Conservation (phyloP, 2,329 filamentous ascomycete genomes). For the Aspergillus sp. region DNA sequence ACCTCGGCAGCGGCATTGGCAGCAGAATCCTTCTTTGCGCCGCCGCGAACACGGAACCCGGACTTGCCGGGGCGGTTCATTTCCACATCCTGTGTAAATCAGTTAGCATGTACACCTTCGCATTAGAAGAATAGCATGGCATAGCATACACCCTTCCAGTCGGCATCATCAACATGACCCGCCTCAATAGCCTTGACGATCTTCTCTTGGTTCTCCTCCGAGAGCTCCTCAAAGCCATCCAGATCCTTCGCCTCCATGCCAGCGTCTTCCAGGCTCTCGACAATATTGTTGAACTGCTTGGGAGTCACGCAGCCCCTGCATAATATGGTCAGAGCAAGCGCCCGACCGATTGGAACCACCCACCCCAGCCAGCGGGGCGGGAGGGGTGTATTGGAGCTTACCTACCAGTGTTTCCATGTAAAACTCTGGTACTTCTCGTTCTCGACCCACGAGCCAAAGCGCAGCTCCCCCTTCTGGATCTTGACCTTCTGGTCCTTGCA, state of each 20-base stretch:
- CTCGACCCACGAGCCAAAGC: constrained; percentile 64
- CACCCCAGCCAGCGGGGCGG: neutral
- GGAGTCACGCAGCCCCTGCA: constrained; percentile 76
- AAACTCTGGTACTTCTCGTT: constrained; percentile 54
- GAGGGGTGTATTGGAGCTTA: too few relatives aligned
- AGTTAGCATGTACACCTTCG: constrained; percentile 5
- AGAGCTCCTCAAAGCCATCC: constrained; percentile 73
- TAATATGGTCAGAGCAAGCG: constrained; percentile 1
- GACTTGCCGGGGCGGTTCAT: constrained; percentile 59
- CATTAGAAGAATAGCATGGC: neutral
- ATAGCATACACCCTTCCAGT: constrained; percentile 82
- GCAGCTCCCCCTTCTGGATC: constrained; percentile 68
- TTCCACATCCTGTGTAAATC: constrained; percentile 54
- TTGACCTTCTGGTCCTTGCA: constrained; percentile 65
- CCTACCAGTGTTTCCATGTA: constrained; percentile 81
- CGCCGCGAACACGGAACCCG: constrained; percentile 51
- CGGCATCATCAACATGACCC: constrained; percentile 72
- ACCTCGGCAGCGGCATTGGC: constrained; percentile 19
- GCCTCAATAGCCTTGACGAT: constrained; percentile 61
- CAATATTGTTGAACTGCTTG: constrained; percentile 56
- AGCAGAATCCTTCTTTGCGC: constrained; percentile 25
- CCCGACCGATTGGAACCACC: neutral
- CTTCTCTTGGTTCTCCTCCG: constrained; percentile 61
- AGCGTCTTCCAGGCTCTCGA: constrained; percentile 37
- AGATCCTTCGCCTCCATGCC: constrained; percentile 44